Base-by-base conservation (phyloP, 2,329 filamentous ascomycete species). In the Phyllachora maydis region DNA sequence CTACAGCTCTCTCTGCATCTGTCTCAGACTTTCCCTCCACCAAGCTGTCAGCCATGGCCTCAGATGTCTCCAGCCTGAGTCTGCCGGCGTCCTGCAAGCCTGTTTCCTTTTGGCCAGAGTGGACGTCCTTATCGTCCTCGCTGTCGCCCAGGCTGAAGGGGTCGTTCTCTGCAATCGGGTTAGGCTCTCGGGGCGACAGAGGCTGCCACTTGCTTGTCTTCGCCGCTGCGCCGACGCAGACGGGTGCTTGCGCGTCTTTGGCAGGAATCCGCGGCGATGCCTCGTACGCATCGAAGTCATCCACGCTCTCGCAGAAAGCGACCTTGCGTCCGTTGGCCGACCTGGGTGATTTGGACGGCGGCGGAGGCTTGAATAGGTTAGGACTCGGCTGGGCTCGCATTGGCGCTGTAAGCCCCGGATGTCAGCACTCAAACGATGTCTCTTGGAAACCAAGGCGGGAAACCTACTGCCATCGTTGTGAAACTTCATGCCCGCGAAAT, bases 191-290 rank as follows among this genome's bases (percentile, higher is more conserved):
- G 0, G 73, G 63, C 8, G 83, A 81, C 36, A 98, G 54, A 7
- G 88, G 85, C 47, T 98, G 85, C 88, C 88, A 98, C 54, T 98
- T 98, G 62, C 83, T 93, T 21, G 65, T 50, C 52, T 82, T 88
- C 33, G 53, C 49, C 22, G 58, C 55, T n/a, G n/a, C n/a, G n/a
- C n/a, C n/a, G n/a, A n/a, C n/a, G n/a, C n/a, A n/a, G n/a, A 39
- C 20, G 50, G 41, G 12, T 42, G 42, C 16, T 49, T 39, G 15
- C 44, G 38, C 48, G 41, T 58, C 66, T 47, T 59, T 68, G 34
- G 54, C 54, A 14, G 47, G 57, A 24, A 52, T 50, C 43, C 43
- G 57, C 16, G 70, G 64, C 23, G 68, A 69, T 8, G 62, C 56
- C 27, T 71, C 65, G 42, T 90, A 88, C 28, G 75, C 69, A 35